Evolutionary conservation across 2,329 filamentous ascomycete genomes (phyloP).

Genomic region (Diaporthe destruens): DNA sequence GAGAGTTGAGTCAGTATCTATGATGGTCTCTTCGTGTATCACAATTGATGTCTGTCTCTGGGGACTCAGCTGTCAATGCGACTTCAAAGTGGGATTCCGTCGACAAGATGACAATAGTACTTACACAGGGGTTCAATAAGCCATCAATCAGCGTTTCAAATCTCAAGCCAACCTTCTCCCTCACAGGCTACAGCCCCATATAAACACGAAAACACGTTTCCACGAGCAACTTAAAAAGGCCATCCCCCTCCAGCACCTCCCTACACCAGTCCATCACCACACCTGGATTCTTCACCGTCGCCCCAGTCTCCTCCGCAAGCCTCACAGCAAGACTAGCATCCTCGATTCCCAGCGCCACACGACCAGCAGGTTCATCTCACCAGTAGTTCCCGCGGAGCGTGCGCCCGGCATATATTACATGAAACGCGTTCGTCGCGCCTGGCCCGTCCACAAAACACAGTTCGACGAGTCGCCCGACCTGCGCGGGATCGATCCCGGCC

Average conservation of each 20-base stretch:
- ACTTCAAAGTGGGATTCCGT: neutral
- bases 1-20: too few species aligned
- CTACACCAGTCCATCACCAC: slow-evolving; percentile 1
- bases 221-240: too few species aligned
- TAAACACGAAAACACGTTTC: too few species aligned
- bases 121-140: neutral
- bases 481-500: neutral
- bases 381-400: slow-evolving; percentile 25
- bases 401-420: neutral
- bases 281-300: neutral
- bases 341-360: slow-evolving; percentile 16
- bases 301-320: slow-evolving; percentile 3
- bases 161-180: slow-evolving; percentile 11
- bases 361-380: neutral
- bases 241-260: slow-evolving; percentile 9
- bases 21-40: too few species aligned
- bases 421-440: neutral
- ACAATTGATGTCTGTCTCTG: neutral
- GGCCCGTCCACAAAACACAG: neutral
- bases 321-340: neutral
- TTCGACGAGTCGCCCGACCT: slow-evolving; percentile 8
- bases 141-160: slow-evolving; percentile 18
- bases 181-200: too few species aligned
- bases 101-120: neutral
- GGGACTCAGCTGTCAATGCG: neutral